Conservation (phyloP, 495 filamentous ascomycete species). For the Penicillium bovifimosum region DNA sequence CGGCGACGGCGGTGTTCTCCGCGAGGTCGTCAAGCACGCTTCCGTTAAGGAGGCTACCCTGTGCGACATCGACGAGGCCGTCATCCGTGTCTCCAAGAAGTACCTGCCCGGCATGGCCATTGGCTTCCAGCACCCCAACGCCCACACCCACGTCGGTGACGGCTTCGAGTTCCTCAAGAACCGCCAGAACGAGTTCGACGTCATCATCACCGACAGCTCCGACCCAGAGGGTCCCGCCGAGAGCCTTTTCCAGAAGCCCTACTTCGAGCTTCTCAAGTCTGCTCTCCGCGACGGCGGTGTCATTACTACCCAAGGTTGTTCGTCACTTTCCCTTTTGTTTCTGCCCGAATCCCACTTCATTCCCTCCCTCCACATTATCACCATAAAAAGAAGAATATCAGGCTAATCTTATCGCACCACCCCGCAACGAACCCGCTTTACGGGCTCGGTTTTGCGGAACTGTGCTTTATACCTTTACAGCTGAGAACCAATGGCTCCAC, state of each 20-base stretch:
- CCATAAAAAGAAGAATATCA: background rate
- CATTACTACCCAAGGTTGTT: constrained; percentile 99
- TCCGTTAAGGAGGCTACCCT: constrained; percentile 87
- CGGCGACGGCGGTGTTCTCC: constrained; percentile 93
- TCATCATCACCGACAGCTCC: constrained; percentile 98
- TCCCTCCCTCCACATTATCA: background rate
- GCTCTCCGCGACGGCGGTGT: constrained; percentile 94
- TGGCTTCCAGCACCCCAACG: constrained; percentile 88
- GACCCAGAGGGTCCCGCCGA: constrained; percentile 97
- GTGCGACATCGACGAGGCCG: constrained; percentile 99
- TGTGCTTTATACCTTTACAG: constrained; percentile 42
- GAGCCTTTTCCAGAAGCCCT: constrained; percentile 94
- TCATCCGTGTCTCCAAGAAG: constrained; percentile 97
- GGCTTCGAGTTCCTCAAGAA: constrained; percentile 96
- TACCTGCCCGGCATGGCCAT: constrained; percentile 93
- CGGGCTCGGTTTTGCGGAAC: constrained; percentile 34
- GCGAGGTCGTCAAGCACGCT: constrained; percentile 97
- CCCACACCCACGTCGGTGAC: constrained; percentile 86
- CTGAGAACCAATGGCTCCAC: constrained; percentile 99
- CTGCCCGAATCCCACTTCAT: constrained; percentile 7
- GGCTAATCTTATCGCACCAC: constrained; percentile 30
- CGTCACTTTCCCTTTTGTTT: constrained; percentile 64
- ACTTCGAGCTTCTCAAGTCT: constrained; percentile 86
- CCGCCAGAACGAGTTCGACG: constrained; percentile 92
- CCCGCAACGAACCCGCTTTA: constrained; percentile 34